Evolutionary conservation across 1,284 basidiomycete genomes (phyloP).

Genomic region (Cutaneotrichosporon mucoides): DNA sequence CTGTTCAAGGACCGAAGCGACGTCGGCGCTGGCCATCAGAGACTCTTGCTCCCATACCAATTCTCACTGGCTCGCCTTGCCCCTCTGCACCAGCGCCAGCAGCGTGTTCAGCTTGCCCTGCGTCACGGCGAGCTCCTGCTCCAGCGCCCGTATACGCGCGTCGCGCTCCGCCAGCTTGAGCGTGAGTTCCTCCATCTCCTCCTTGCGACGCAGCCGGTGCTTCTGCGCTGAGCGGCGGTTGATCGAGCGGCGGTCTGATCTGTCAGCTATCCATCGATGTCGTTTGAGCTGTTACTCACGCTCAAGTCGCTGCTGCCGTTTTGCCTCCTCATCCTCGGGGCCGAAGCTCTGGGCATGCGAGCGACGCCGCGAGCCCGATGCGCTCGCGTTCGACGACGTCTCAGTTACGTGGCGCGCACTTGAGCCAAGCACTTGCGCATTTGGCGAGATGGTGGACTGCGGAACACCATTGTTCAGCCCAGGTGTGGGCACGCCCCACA

Average conservation of each 20-base stretch:
- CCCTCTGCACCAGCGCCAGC: not conserved
- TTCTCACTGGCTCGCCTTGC: not conserved
- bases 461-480: not conserved
- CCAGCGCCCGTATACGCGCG: conserved; percentile 11
- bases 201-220: conserved; percentile 22
- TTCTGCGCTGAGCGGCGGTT: conserved; percentile 24
- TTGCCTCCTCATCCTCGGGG: conserved; percentile 9
- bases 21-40: too few relatives aligned
- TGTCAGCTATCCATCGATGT: not conserved
- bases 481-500: not conserved
- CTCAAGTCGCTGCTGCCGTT: conserved; percentile 15
- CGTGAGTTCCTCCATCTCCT: conserved; percentile 18
- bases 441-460: conserved; percentile 12
- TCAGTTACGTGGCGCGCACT: conserved; percentile 1
- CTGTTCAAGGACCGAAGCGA: too few relatives aligned
- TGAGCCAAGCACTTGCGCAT: conserved; percentile 8
- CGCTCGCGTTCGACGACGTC: not conserved
- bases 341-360: conserved; percentile 1
- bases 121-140: conserved; percentile 16
- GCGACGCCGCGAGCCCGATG: not conserved
- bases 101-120: conserved; percentile 13
- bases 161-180: conserved; percentile 15
- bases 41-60: not conserved
- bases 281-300: conserved; percentile 11
- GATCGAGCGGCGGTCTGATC: conserved; percentile 22